A percentile compares a stretch with the other conserved stretches of the same genome.
Evolutionary conservation across 2,329 filamentous ascomycete species (phyloP).

Genomic region (Coniella vitis): DNA sequence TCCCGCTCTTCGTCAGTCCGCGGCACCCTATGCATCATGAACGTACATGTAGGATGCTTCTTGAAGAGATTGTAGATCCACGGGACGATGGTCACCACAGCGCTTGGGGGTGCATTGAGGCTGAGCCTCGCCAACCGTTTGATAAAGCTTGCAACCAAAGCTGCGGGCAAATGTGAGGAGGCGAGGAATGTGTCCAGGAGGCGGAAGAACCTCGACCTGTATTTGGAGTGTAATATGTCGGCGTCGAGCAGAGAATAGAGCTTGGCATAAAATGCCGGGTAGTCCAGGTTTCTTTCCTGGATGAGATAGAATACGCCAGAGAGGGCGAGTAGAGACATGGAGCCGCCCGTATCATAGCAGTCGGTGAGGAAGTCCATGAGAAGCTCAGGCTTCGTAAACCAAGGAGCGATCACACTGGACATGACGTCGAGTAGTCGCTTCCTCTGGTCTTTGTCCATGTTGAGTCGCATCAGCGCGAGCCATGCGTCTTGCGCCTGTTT

Average conservation of each 20-base stretch:
- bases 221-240: conserved; percentile 83
- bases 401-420: conserved; percentile 73
- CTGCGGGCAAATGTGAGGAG: conserved; percentile 87
- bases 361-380: conserved; percentile 97
- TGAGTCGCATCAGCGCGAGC: conserved; percentile 66
- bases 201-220: conserved; percentile 89
- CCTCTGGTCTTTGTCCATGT: conserved; percentile 64
- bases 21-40: conserved; percentile 83
- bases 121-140: conserved; percentile 82
- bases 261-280: conserved; percentile 88
- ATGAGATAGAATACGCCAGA: conserved; percentile 95
- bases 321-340: conserved; percentile 78
- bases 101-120: conserved; percentile 82
- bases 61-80: conserved; percentile 95
- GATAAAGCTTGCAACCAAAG: conserved; percentile 89
- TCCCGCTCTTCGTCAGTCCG: conserved; percentile 51
- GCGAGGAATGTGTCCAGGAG: conserved; percentile 83
- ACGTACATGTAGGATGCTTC: conserved; percentile 82
- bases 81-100: conserved; percentile 81
- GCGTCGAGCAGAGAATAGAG: conserved; percentile 88
- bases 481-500: conserved; percentile 79
- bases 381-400: conserved; percentile 82
- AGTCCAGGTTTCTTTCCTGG: conserved; percentile 88
- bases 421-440: conserved; percentile 73
- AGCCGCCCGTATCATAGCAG: conserved; percentile 80